Evolutionary conservation across 2,329 filamentous ascomycete genomes (phyloP).

Genomic region (Penicillium sp.): DNA sequence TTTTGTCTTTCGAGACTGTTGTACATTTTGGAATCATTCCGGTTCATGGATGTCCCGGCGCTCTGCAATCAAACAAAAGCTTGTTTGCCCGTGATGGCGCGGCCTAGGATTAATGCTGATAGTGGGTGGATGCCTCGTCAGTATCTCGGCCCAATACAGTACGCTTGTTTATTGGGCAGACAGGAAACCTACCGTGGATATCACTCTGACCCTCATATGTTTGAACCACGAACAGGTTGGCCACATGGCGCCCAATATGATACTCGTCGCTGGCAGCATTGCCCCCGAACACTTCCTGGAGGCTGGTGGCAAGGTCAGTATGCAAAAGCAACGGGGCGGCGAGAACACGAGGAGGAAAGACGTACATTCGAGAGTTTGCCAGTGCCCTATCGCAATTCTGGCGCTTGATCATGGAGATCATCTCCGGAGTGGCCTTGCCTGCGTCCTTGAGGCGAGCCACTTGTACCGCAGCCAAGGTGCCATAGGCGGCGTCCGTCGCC

Average conservation of each 20-base stretch:
- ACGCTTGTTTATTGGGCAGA: slow-evolving; percentile 15
- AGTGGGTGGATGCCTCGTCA: slow-evolving; percentile 7
- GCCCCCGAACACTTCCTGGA: slow-evolving; percentile 96
- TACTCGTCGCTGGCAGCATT: slow-evolving; percentile 99
- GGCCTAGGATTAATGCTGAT: slow-evolving; percentile 68
- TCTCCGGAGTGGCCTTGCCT: slow-evolving; percentile 83
- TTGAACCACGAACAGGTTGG: slow-evolving; percentile 94
- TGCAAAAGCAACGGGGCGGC: background rate
- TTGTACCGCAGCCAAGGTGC: slow-evolving; percentile 84
- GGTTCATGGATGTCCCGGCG: too few relatives aligned
- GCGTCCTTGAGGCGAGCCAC: slow-evolving; percentile 91
- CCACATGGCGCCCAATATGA: slow-evolving; percentile 87
- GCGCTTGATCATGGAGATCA: slow-evolving; percentile 95
- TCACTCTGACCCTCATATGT: slow-evolving; percentile 98
- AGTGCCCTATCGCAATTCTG: slow-evolving; percentile 95
- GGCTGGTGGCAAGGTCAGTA: slow-evolving; percentile 39
- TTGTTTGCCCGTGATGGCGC: slow-evolving; percentile 71
- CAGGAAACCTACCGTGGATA: slow-evolving; percentile 73
- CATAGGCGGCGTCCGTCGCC: slow-evolving; percentile 83
- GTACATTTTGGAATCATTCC: too few relatives aligned
- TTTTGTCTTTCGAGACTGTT: too few relatives aligned
- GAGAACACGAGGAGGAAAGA: slow-evolving; percentile 10
- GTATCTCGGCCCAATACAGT: slow-evolving; percentile 3
- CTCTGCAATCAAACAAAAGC: slow-evolving; percentile 67
- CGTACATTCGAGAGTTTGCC: slow-evolving; percentile 66